Evolutionary conservation across 768 basidiomycete genomes (phyloP).

Genomic region (Boletus speciosus): DNA sequence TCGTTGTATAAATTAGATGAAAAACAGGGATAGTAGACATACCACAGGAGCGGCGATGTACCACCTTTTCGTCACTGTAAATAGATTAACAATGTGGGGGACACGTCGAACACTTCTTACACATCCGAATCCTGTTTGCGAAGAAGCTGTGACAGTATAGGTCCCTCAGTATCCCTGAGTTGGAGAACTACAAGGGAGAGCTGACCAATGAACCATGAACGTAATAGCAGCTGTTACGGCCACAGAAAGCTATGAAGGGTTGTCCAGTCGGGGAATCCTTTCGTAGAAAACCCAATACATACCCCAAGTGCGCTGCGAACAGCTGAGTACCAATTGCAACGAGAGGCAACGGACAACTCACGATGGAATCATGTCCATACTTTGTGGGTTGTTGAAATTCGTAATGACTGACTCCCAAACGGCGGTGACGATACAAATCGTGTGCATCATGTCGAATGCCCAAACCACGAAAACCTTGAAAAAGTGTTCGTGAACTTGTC

Average conservation of each 20-base stretch:
- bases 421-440: conserved; percentile 22
- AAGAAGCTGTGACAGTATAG: conserved; percentile 22
- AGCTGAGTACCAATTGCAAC: background rate
- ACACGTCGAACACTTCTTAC: conserved; percentile 12
- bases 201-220: conserved; percentile 34
- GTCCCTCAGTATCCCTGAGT: background rate
- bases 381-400: conserved; percentile 22
- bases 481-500: background rate
- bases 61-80: conserved; percentile 32
- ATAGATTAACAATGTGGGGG: background rate
- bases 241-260: conserved; percentile 25
- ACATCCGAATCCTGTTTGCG: conserved; percentile 33
- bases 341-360: background rate
- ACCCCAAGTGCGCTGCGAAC: conserved; percentile 27
- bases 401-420: conserved; percentile 29
- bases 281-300: background rate
- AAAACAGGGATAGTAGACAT: background rate
- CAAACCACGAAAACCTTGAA: conserved; percentile 28
- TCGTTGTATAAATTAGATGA: background rate
- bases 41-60: conserved; percentile 31
- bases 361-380: conserved; percentile 30
- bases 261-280: background rate
- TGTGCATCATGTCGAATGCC: conserved; percentile 29
- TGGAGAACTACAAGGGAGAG: background rate
- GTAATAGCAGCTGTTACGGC: conserved; percentile 32